Evolutionary conservation across 2,329 filamentous ascomycete species (phyloP).

Genomic region (Penicillium janthinellum): DNA sequence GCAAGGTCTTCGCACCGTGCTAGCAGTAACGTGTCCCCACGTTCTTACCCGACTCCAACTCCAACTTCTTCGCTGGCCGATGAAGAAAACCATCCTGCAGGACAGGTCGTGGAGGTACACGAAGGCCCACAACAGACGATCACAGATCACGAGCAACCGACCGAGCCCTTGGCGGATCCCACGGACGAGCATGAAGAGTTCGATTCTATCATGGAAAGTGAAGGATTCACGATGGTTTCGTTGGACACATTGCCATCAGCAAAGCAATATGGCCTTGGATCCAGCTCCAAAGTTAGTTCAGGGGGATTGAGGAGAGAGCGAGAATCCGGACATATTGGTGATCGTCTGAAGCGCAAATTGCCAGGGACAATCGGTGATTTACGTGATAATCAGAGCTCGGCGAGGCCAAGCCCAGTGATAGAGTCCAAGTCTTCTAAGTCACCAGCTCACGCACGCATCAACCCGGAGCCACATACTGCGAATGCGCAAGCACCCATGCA

Average conservation of each 20-base stretch:
- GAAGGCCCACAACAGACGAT: slow-evolving; percentile 7
- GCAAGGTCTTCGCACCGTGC: slow-evolving; percentile 38
- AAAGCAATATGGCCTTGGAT: slow-evolving; percentile 44
- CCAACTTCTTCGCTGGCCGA: slow-evolving; percentile 42
- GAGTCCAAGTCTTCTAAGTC: neutral
- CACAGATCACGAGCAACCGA: slow-evolving; percentile 12
- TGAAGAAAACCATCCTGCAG: slow-evolving; percentile 33
- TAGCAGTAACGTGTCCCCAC: slow-evolving; percentile 37
- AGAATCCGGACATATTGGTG: slow-evolving; percentile 29
- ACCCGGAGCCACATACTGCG: neutral
- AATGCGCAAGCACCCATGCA: slow-evolving; percentile 1
- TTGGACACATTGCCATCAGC: slow-evolving; percentile 56
- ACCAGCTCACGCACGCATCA: neutral
- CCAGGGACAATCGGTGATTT: slow-evolving; percentile 24
- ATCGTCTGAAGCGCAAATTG: slow-evolving; percentile 31
- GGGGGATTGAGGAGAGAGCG: slow-evolving; percentile 29
- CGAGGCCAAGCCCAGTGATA: slow-evolving; percentile 16
- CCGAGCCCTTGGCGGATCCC: slow-evolving; percentile 29
- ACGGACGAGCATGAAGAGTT: slow-evolving; percentile 50
- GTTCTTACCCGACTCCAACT: slow-evolving; percentile 44
- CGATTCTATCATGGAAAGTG: slow-evolving; percentile 59
- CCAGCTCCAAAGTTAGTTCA: slow-evolving; percentile 31
- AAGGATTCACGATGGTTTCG: slow-evolving; percentile 61
- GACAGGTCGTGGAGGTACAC: slow-evolving; percentile 15
- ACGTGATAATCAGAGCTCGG: slow-evolving; percentile 18